phyloP scores from a whole-genome alignment of 1,139 yeast genomes.

The Candida glucosophila region DNA sequence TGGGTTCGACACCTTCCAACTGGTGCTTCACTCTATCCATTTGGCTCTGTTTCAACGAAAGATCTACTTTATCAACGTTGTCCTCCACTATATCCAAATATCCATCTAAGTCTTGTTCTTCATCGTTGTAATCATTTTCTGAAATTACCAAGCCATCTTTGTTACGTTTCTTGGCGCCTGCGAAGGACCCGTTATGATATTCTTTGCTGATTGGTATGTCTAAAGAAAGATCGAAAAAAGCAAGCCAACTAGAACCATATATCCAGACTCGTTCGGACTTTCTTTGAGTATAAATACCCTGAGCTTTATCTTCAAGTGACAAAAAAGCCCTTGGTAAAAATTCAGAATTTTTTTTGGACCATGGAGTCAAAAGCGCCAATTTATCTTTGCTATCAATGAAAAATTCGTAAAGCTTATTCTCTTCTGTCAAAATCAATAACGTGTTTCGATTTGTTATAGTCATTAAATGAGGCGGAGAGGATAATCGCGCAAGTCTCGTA shows the following conservation, averaged over 20 bases:
- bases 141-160: constrained; percentile 55
- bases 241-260: constrained; percentile 82
- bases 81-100: constrained; percentile 13
- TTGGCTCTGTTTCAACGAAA: constrained; percentile 24
- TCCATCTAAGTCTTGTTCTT: constrained; percentile 12
- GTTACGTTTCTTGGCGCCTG: constrained; percentile 40
- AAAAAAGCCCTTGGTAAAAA: constrained; percentile 61
- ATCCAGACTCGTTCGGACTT: constrained; percentile 49
- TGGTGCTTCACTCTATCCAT: constrained; percentile 19
- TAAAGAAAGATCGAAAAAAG: constrained; percentile 59
- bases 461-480: constrained; percentile 56
- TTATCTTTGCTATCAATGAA: constrained; percentile 20
- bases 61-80: constrained; percentile 23
- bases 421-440: constrained; percentile 61
- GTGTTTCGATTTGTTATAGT: constrained; percentile 41
- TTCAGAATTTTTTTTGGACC: constrained; percentile 78
- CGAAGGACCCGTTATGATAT: constrained; percentile 15
- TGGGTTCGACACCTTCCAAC: constrained; percentile 19
- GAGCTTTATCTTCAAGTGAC: constrained; percentile 57
- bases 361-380: constrained; percentile 47
- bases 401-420: constrained; percentile 69
- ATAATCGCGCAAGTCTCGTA: constrained; percentile 37
- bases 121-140: constrained; percentile 17
- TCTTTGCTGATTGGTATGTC: constrained; percentile 42
- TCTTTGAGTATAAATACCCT: constrained; percentile 49